These are phyloP conservation scores for Scytalidium sp. DNA, from an alignment of 2,329 filamentous ascomycete species.

Conservation along the genomic window DNA sequence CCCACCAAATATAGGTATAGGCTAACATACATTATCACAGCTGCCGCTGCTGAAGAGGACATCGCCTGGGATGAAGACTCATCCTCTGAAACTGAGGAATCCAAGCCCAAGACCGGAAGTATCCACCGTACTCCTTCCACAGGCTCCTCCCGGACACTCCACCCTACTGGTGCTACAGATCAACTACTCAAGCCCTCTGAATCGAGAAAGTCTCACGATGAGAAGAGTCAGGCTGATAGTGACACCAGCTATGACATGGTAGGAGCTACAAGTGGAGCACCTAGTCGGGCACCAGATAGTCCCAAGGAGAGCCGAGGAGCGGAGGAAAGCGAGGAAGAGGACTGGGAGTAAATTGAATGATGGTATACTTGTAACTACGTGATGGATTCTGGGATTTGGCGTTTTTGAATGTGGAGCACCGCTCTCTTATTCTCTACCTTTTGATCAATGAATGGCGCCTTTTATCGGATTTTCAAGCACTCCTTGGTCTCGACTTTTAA, in stretches of 20 bases:
- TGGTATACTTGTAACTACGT: not conserved
- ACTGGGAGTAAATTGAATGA: slow-evolving; percentile 63
- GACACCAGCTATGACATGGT: slow-evolving; percentile 97
- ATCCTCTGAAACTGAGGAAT: slow-evolving; percentile 59
- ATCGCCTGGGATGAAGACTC: slow-evolving; percentile 64
- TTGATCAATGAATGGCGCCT: too few relatives aligned
- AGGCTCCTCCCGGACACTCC: slow-evolving; percentile 59
- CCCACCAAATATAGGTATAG: slow-evolving; percentile 19
- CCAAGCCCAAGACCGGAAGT: slow-evolving; percentile 33
- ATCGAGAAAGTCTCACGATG: slow-evolving; percentile 75
- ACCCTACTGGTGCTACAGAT: slow-evolving; percentile 39
- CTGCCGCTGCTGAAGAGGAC: slow-evolving; percentile 70
- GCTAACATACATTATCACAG: slow-evolving; percentile 31
- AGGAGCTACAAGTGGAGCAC: slow-evolving; percentile 69
- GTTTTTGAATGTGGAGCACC: not conserved
- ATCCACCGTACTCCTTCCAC: slow-evolving; percentile 38
- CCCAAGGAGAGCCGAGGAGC: slow-evolving; percentile 54
- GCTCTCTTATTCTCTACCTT: too few relatives aligned
- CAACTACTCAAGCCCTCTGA: slow-evolving; percentile 58
- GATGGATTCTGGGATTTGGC: not conserved
- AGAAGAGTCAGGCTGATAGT: slow-evolving; percentile 87
- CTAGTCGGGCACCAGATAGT: slow-evolving; percentile 73
- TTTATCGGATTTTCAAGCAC: too few relatives aligned
- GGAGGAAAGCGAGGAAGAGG: slow-evolving; percentile 55
- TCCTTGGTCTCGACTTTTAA: too few relatives aligned